Evolutionary conservation across 768 basidiomycete genomes (phyloP).

Genomic region (Steccherinum ochraceum): DNA sequence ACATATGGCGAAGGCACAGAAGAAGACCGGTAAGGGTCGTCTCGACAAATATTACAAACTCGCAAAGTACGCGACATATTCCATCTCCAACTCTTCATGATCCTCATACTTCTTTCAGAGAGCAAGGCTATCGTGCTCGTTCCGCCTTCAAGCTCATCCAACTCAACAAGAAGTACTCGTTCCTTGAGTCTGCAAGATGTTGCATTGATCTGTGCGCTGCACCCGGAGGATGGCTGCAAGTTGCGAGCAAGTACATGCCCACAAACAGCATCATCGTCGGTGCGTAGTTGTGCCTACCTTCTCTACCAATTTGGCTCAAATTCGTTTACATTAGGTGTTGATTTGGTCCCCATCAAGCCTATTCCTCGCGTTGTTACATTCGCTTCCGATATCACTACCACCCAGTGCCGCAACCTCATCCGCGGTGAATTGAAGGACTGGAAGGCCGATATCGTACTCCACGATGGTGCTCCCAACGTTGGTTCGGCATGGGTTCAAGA

Average conservation of each 20-base stretch:
- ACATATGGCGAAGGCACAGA: conserved; percentile 49
- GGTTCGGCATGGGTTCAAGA: conserved; percentile 99
- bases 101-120: conserved; percentile 51
- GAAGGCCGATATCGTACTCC: conserved; percentile 97
- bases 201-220: conserved; percentile 98
- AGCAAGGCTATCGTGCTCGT: conserved; percentile 98
- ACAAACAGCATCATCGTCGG: conserved; percentile 88
- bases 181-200: conserved; percentile 85
- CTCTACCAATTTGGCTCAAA: conserved; percentile 8
- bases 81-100: conserved; percentile 7
- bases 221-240: conserved; percentile 98
- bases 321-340: conserved; percentile 60
- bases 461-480: conserved; percentile 99
- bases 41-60: conserved; percentile 97
- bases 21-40: conserved; percentile 95
- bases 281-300: conserved; percentile 27
- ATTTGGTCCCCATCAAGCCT: conserved; percentile 93
- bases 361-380: conserved; percentile 92
- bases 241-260: conserved; percentile 97
- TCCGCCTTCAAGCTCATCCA: conserved; percentile 99
- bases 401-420: conserved; percentile 82
- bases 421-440: conserved; percentile 91
- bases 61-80: conserved; percentile 54
- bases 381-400: conserved; percentile 89
- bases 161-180: conserved; percentile 94